These are phyloP conservation scores for Pelargonium myrrhifolium DNA, from an alignment of 441 rosid genomes.

Conservation along the genomic window DNA sequence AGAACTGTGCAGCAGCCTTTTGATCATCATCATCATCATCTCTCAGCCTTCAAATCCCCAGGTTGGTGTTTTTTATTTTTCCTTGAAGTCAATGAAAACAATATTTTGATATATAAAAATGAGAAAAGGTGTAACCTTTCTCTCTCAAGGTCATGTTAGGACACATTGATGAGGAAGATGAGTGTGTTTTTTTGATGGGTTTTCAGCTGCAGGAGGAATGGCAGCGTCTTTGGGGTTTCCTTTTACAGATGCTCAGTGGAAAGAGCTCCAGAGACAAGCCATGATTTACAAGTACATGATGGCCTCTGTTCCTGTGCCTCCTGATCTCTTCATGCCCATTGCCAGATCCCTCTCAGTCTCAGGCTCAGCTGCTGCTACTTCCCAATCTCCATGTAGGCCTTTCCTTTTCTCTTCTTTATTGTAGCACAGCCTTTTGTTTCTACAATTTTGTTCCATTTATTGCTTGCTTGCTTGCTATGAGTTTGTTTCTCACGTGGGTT, in stretches of 20 bases:
- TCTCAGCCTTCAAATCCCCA: constrained; percentile 14
- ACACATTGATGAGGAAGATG: neutral
- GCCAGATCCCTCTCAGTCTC: neutral
- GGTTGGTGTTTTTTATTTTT: neutral
- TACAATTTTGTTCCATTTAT: neutral
- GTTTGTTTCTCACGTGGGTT: neutral
- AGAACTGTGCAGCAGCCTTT: constrained; percentile 17
- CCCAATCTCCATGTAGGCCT: neutral
- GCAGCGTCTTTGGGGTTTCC: constrained; percentile 19
- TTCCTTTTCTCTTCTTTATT: neutral
- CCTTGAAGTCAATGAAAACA: neutral
- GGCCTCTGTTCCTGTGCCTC: constrained; percentile 23
- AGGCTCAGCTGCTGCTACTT: neutral
- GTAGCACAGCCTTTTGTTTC: neutral
- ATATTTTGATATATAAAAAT: neutral
- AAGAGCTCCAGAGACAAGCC: constrained; percentile 26
- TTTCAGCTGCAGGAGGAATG: constrained; percentile 11
- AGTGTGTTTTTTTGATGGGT: neutral
- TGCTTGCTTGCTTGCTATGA: neutral
- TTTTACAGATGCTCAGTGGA: constrained; percentile 26
- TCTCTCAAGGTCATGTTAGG: neutral
- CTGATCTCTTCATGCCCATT: constrained; percentile 18
- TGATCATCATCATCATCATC: constrained; percentile 6
- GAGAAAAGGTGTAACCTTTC: neutral
- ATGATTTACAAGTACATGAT: constrained; percentile 28